Conservation (phyloP, 768 basidiomycete species). For the Tephrocybe sp. region DNA sequence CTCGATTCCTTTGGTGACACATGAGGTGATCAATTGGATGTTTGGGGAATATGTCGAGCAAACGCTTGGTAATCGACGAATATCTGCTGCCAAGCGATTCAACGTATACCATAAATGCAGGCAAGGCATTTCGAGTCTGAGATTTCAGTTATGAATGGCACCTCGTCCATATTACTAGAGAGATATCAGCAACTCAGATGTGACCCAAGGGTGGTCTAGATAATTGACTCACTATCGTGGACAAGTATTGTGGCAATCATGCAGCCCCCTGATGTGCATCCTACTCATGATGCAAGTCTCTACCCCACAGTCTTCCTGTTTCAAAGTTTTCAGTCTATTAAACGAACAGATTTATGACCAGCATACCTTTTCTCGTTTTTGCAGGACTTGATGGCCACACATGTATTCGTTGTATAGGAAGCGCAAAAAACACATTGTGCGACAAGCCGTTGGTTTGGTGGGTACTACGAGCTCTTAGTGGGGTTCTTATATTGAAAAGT, state of each 20-base stretch:
- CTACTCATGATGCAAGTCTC: background rate
- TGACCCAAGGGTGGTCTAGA: background rate
- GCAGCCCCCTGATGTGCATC: background rate
- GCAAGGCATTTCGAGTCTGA: background rate
- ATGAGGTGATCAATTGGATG: too few species aligned
- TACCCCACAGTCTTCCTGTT: background rate
- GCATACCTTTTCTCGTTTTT: slow-evolving; percentile 6
- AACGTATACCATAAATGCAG: slow-evolving; percentile 4
- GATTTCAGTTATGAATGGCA: background rate
- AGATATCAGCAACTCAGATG: background rate
- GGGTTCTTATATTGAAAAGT: too few species aligned
- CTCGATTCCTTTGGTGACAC: too few species aligned
- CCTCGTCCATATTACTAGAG: background rate
- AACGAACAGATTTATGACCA: background rate
- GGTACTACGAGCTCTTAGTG: too few species aligned
- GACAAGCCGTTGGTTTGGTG: too few species aligned
- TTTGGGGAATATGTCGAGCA: too few species aligned
- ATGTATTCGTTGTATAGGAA: slow-evolving; percentile 2
- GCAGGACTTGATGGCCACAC: background rate
- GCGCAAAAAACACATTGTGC: slow-evolving; percentile 3
- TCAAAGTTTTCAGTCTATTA: too few species aligned
- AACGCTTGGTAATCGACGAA: too few species aligned
- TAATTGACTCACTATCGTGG: slow-evolving; percentile 1
- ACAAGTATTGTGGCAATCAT: slow-evolving; percentile 3
- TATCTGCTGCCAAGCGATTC: too few species aligned